Percentiles rank a stretch among this genome's conserved stretches.
Evolutionary conservation across 2,329 filamentous ascomycete genomes (phyloP).

Genomic region (Scedosporium aurantiacum): DNA sequence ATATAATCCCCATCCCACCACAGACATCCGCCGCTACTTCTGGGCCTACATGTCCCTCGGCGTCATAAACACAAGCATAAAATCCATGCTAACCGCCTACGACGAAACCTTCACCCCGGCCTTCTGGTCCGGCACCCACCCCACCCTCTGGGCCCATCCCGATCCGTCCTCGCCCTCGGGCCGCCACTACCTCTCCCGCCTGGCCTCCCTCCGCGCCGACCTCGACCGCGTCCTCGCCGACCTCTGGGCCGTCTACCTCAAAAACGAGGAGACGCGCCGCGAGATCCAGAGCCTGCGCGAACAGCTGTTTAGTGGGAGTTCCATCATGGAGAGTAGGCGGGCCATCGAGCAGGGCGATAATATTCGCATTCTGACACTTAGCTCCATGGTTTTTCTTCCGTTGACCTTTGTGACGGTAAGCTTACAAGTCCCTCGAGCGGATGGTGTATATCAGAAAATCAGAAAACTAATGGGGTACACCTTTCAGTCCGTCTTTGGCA

Average conservation of each 20-base stretch:
- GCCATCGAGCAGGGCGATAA: conserved; percentile 55
- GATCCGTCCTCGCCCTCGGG: conserved; percentile 32
- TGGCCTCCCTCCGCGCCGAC: conserved; percentile 33
- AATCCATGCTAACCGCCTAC: conserved; percentile 45
- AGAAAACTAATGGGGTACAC: neutral
- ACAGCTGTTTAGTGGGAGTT: conserved; percentile 53
- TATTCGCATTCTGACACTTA: conserved; percentile 48
- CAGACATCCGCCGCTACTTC: conserved; percentile 48
- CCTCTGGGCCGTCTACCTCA: conserved; percentile 32
- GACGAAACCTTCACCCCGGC: conserved; percentile 45
- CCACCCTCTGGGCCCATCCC: conserved; percentile 43
- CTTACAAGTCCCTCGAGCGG: too few relatives aligned
- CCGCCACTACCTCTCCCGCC: conserved; percentile 34
- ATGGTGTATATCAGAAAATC: too few relatives aligned
- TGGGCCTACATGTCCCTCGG: conserved; percentile 52
- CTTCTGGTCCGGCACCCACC: conserved; percentile 46
- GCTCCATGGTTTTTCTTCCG: conserved; percentile 50
- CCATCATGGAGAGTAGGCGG: conserved; percentile 48
- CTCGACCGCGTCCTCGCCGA: conserved; percentile 41
- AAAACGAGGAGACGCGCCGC: conserved; percentile 41
- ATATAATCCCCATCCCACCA: neutral
- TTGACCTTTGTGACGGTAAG: conserved; percentile 47
- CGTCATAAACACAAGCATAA: conserved; percentile 48
- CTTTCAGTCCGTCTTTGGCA: conserved; percentile 39
- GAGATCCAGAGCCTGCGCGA: conserved; percentile 47